Evolutionary conservation across 345 rosid genomes (phyloP), one percentile per base, ranked within the genome.

Genomic region (Eutrema yunnanense): DNA sequence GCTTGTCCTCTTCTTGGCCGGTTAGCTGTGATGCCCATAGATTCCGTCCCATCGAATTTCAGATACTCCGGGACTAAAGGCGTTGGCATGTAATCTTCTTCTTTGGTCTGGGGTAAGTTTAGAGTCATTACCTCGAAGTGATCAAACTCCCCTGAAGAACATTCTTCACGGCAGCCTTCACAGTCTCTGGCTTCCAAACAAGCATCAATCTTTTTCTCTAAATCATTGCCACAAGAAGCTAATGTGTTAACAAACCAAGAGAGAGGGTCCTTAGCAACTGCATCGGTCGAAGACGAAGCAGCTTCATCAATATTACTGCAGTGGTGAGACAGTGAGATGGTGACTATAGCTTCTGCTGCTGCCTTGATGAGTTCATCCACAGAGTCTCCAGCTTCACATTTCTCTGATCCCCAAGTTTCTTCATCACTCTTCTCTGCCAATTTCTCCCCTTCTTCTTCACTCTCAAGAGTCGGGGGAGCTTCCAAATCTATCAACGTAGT

Each of bases 21-120:
- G 67, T 71, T 84, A 37, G 78, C 74, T 68, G 83, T 68, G 43
- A 62, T 22, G 8, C 73, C 53, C 4, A 68, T 41, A 59, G 81
- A 73, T 12, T 62, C 89, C 0, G 70, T 77, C 74, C 82, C 89
- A 34, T 86, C 92, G 33, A 84, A 73, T 69, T 77, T 78, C 67
- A 83, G 65, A 81, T 73, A 68, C 65, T 85, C 91, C 0, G 88
- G 89, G 76, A 88, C 84, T 59, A 89, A 53, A 63, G 96, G 89
- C 79, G 76, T 68, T n/a, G 98, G 97, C 86, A 89, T 83, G 84
- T 89, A 92, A 55, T 91, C 98, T 70, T 87, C 92, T 80, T 87
- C 90, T 75, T 82, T 86, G 53, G 76, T 86, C 81, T 80, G 89
- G 14, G 69, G 71, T 78, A 89, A 71, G 58, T 77, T 80, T 81